phyloP scores from a whole-genome alignment of 495 filamentous ascomycete genomes.

The Aspergillus cavernicola region DNA sequence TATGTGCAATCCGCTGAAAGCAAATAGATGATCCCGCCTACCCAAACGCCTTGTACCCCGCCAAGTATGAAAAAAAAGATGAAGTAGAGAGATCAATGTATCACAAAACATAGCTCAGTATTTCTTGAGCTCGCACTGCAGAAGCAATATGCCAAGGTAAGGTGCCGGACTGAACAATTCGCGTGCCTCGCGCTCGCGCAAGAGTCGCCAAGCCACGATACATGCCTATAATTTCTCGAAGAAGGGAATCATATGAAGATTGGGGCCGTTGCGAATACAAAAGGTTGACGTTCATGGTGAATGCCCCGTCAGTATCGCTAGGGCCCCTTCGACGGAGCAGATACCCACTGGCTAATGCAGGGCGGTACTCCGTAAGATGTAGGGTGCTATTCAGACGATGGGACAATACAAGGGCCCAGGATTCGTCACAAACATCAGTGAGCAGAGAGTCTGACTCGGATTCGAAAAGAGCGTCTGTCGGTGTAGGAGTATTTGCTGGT shows the following conservation, averaged over 20 bases:
- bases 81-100: neutral
- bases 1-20: conserved; percentile 6
- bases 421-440: conserved; percentile 73
- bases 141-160: conserved; percentile 84
- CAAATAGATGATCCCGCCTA: conserved; percentile 2
- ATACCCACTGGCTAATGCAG: conserved; percentile 67
- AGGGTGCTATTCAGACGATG: conserved; percentile 68
- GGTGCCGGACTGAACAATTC: conserved; percentile 57
- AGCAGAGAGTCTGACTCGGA: conserved; percentile 71
- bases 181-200: conserved; percentile 64
- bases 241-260: conserved; percentile 49
- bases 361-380: conserved; percentile 59
- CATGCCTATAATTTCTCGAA: conserved; percentile 70
- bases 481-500: conserved; percentile 50
- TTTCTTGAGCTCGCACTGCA: conserved; percentile 60
- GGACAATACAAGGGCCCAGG: conserved; percentile 70
- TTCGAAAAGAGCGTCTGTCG: conserved; percentile 51
- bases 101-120: conserved; percentile 45
- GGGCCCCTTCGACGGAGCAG: conserved; percentile 69
- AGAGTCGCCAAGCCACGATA: conserved; percentile 74
- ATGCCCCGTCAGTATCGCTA: conserved; percentile 57
- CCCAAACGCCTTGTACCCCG: conserved; percentile 18
- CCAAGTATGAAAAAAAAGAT: conserved; percentile 14
- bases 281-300: conserved; percentile 63
- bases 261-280: conserved; percentile 51